These are phyloP conservation scores for Elsinoe arachidis DNA, from an alignment of 2,329 filamentous ascomycete species.

Conservation along the genomic window DNA sequence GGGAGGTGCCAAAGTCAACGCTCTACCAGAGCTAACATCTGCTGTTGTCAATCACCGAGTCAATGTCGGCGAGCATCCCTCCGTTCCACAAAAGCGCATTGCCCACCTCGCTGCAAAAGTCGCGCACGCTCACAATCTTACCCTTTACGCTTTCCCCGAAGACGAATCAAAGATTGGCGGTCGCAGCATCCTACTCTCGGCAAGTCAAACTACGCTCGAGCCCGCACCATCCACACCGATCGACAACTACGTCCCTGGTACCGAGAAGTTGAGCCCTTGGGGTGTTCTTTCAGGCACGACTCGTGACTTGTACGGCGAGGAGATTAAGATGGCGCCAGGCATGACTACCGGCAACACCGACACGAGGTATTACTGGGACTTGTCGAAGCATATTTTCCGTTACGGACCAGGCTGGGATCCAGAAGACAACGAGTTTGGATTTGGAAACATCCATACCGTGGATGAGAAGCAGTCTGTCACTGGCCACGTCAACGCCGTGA, in stretches of 20 bases:
- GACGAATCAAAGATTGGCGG: conserved; percentile 25
- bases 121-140: conserved; percentile 41
- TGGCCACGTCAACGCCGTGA: conserved; percentile 36
- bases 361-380: conserved; percentile 28
- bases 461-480: conserved; percentile 29
- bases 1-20: conserved; percentile 51
- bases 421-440: conserved; percentile 19
- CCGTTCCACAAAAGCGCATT: conserved; percentile 39
- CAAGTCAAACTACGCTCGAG: conserved; percentile 21
- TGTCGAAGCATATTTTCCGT: conserved; percentile 31
- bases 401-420: conserved; percentile 29
- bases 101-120: conserved; percentile 39
- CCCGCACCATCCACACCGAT: conserved; percentile 30
- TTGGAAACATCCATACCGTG: conserved; percentile 28
- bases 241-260: conserved; percentile 26
- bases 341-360: conserved; percentile 32
- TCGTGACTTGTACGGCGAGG: conserved; percentile 35
- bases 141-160: conserved; percentile 41
- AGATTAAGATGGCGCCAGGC: conserved; percentile 29
- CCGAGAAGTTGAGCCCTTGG: conserved; percentile 25
- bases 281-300: conserved; percentile 35
- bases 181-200: conserved; percentile 24
- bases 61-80: conserved; percentile 45
- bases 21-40: conserved; percentile 47
- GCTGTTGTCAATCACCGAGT: conserved; percentile 50